Conservation (phyloP, 139 green algal species). For the Ulvella scutata region DNA sequence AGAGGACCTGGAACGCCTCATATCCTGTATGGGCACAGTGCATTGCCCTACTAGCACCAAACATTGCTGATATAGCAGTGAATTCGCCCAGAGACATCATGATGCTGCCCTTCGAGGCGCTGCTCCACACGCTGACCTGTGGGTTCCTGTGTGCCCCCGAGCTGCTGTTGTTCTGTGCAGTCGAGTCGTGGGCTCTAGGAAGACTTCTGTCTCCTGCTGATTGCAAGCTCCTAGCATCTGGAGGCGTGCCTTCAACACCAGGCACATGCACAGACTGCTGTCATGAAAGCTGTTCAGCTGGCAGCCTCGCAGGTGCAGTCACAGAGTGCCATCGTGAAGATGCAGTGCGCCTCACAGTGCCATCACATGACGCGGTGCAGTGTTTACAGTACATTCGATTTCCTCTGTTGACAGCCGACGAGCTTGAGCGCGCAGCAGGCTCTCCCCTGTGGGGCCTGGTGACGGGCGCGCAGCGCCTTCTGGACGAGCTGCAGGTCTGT, state of each 20-base stretch:
- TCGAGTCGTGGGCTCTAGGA: not conserved
- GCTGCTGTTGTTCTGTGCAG: not conserved
- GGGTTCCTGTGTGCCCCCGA: not conserved
- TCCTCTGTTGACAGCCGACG: not conserved
- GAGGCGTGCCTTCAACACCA: too few species aligned
- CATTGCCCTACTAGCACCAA: not conserved
- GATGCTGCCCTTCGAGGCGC: not conserved
- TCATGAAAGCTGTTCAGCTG: too few species aligned
- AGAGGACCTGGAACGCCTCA: not conserved
- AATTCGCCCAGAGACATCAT: not conserved
- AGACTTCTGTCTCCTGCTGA: too few species aligned
- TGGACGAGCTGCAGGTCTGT: too few species aligned
- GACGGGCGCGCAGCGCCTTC: too few species aligned
- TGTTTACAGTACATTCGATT: not conserved
- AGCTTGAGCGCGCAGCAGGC: not conserved
- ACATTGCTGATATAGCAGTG: not conserved
- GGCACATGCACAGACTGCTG: too few species aligned
- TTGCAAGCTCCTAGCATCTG: too few species aligned
- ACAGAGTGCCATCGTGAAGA: too few species aligned
- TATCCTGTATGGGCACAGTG: not conserved
- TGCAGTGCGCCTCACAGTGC: not conserved
- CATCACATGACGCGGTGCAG: not conserved
- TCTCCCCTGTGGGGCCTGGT: not conserved
- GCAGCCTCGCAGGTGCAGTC: too few species aligned
- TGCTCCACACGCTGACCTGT: not conserved